Evolutionary conservation across 495 filamentous ascomycete species (phyloP).

Genomic region (Neurospora sp.): DNA sequence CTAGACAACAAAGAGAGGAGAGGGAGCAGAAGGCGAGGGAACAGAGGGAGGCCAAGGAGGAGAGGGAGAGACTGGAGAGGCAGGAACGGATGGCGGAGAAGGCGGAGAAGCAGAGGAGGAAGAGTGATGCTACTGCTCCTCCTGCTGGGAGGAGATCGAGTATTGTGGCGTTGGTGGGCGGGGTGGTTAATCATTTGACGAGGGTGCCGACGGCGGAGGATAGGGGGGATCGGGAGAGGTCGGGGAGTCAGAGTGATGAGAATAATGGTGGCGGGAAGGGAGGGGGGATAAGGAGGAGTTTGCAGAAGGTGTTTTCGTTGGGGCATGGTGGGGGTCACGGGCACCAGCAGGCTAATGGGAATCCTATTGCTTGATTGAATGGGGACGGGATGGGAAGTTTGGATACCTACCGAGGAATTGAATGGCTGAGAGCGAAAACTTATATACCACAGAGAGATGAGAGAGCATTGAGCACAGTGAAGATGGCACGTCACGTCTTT

Average conservation of each 20-base stretch:
- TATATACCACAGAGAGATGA: neutral
- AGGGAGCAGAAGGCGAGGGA: slow-evolving; percentile 7
- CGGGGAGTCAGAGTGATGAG: slow-evolving; percentile 22
- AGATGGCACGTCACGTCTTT: neutral
- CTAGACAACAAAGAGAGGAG: slow-evolving; percentile 11
- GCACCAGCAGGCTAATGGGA: neutral
- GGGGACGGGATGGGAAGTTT: neutral
- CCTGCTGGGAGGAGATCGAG: neutral
- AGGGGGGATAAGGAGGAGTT: slow-evolving; percentile 22
- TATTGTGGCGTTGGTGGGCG: neutral
- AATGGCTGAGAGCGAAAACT: neutral
- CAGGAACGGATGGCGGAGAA: slow-evolving; percentile 20
- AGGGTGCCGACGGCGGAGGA: neutral
- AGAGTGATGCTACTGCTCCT: slow-evolving; percentile 30
- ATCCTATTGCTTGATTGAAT: neutral
- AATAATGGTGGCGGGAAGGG: slow-evolving; percentile 31
- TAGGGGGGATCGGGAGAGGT: neutral
- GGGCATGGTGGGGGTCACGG: slow-evolving; percentile 1
- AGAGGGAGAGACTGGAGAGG: neutral
- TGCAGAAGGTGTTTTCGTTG: slow-evolving; percentile 32
- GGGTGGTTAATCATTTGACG: neutral
- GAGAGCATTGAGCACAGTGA: neutral
- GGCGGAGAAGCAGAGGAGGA: slow-evolving; percentile 22
- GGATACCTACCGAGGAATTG: neutral
- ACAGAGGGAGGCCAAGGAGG: neutral